Evolutionary conservation across 306 rosid genomes (phyloP).

Genomic region (Echinosophora koreensis): DNA sequence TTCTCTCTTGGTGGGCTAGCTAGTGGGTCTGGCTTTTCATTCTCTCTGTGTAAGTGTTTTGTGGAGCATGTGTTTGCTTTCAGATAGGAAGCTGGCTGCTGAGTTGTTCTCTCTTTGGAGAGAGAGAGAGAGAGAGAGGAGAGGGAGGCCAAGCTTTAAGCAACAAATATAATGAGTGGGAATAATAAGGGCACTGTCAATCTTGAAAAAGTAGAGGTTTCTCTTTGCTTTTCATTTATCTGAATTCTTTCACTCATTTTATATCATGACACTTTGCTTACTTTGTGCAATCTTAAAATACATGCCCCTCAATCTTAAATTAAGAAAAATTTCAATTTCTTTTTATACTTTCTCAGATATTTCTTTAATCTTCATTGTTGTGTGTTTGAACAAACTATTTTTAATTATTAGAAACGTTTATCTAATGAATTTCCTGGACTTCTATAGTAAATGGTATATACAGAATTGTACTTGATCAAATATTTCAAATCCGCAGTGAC

Average conservation of each 20-base stretch:
- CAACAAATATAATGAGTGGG: slow-evolving; percentile 78
- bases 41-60: slow-evolving; percentile 41
- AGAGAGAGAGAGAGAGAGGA: slow-evolving; percentile 43
- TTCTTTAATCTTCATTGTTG: too few relatives aligned
- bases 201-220: neutral
- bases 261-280: neutral
- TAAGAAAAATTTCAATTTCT: too few relatives aligned
- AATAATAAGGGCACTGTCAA: slow-evolving; percentile 49
- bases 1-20: slow-evolving; percentile 57
- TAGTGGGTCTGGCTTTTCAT: slow-evolving; percentile 60
- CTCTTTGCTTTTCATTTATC: neutral
- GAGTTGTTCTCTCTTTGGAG: slow-evolving; percentile 46
- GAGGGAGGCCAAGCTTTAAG: slow-evolving; percentile 72
- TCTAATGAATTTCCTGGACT: too few relatives aligned
- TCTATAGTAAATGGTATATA: too few relatives aligned
- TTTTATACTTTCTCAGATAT: too few relatives aligned
- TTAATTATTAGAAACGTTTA: too few relatives aligned
- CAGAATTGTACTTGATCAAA: too few relatives aligned
- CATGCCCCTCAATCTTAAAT: too few relatives aligned
- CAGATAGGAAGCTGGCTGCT: slow-evolving; percentile 58
- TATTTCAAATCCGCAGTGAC: too few relatives aligned
- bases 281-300: too few relatives aligned
- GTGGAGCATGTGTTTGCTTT: slow-evolving; percentile 68
- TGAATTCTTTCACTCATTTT: neutral
- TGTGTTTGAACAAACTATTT: too few relatives aligned